Conservation (phyloP, 73 alveolate species). For the Stentor coeruleus region DNA sequence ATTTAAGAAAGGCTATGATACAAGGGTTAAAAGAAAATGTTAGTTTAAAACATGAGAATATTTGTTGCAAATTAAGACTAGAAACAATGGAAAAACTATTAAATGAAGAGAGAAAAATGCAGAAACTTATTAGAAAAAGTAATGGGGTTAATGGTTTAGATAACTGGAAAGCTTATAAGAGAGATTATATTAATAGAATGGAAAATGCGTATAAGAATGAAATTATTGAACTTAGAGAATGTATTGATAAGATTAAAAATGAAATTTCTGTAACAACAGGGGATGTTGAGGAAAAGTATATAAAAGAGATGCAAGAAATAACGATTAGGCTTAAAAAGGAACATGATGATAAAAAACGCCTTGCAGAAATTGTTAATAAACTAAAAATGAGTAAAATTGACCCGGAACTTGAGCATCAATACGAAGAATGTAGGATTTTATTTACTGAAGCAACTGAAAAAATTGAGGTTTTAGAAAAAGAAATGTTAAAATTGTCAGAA, state of each 20-base stretch:
- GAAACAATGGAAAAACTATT: background rate
- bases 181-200: background rate
- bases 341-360: background rate
- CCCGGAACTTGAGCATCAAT: background rate
- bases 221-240: background rate
- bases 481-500: background rate
- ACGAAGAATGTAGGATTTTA: background rate
- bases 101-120: background rate
- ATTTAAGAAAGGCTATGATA: background rate
- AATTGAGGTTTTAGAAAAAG: background rate
- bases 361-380: background rate
- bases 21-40: background rate
- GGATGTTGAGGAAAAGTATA: background rate
- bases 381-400: background rate
- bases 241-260: background rate
- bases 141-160: background rate
- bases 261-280: background rate
- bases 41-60: background rate
- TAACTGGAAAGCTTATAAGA: background rate
- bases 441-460: background rate
- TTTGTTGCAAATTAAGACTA: background rate
- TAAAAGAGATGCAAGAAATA: background rate
- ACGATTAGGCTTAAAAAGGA: background rate
- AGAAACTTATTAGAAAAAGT: background rate
- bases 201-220: background rate